Base-by-base conservation (phyloP, 1,284 basidiomycete species). In the Salmacisia buchloeana region DNA sequence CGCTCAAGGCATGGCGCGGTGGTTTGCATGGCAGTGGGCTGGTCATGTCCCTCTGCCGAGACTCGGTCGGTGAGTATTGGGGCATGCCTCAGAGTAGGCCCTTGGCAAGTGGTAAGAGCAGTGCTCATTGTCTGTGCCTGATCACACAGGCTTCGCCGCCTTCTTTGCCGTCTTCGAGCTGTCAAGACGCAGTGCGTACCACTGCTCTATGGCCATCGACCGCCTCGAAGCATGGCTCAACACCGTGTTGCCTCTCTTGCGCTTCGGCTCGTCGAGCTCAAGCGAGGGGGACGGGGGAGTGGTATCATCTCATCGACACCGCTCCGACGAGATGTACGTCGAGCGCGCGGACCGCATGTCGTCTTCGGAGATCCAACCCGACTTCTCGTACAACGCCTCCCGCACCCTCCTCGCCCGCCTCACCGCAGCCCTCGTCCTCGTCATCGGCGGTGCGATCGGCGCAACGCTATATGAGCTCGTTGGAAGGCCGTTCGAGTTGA, bases 121-220 rank as follows among this genome's bases (percentile, higher is more conserved):
- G 6, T 23, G 13, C 33, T n/a, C 33, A 12, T 18, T 60, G 12
- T 60, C 10, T 45, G n/a, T 49, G 10, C 36, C 35, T 33, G n/a
- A 13, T n/a, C 23, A 18, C 23, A 27, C 43, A 25, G 54, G 77
- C 9, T 79, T 79, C 39, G 68, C 79, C 12, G 63, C 66, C 38
- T 82, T 82, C 72, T 82, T 82, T 60, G 68, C 77, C 56, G 68
- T 79, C 49, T 82, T 82, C 62, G 81, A 82, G 56, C 61, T 75
- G 27, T 78, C 79, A 2, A 68, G 81, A 13, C 67, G 77, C 18
- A 58, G 65, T 15, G 79, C 80, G 1, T 72, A 75, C 33, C 57
- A 65, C 29, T 70, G 72, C 0, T 80, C 79, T 1, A 71, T 74
- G 12, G 61, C 67, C 10, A 69, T 76, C 39, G 80, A 81, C 60